Evolutionary conservation across 2,329 filamentous ascomycete genomes (phyloP).

Genomic region (Scopulariopsis brevicaulis): DNA sequence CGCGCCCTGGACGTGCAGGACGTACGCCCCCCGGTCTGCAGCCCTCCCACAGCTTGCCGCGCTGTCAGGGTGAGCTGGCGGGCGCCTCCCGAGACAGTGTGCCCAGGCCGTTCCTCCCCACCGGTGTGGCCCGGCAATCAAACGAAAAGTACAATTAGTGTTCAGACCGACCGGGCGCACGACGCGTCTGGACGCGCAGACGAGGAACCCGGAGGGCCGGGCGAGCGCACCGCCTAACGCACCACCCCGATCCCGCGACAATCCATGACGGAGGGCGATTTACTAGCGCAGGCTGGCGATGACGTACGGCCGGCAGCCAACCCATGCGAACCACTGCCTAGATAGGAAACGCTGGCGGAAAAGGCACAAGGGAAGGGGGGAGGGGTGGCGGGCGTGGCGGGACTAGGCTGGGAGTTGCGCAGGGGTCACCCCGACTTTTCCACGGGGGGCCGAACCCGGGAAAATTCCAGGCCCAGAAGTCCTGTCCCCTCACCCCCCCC

Average conservation of each 20-base stretch:
- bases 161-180: neutral
- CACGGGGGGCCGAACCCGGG: neutral
- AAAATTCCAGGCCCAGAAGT: neutral
- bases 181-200: neutral
- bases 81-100: no score
- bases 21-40: neutral
- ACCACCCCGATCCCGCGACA: neutral
- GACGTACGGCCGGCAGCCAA: neutral
- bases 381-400: neutral
- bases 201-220: neutral
- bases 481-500: neutral
- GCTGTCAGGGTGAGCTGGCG: no score
- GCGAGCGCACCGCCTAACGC: neutral
- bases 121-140: no score
- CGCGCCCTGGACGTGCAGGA: neutral
- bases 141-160: no score
- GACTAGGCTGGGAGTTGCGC: neutral
- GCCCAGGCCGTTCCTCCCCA: no score
- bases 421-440: neutral
- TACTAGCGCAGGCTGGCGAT: neutral
- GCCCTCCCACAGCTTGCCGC: no score
- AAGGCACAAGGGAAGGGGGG: neutral
- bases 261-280: neutral
- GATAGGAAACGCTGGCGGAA: conserved; percentile 1
- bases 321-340: conserved; percentile 5